Evolutionary conservation across 2,329 filamentous ascomycete genomes (phyloP).

Genomic region (Sporothrix dimorphospora): DNA sequence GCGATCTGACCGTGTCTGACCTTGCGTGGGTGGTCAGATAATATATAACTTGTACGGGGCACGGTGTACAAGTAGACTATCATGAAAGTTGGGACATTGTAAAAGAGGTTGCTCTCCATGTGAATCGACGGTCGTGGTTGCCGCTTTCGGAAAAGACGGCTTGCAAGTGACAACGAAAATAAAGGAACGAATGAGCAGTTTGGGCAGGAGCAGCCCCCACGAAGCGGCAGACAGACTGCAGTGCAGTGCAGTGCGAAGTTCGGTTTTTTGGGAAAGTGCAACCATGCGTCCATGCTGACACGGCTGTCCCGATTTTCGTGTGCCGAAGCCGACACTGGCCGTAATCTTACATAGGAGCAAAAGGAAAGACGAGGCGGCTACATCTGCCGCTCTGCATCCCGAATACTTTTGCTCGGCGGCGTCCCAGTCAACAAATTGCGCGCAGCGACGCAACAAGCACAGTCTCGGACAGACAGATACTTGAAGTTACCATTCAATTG

Average conservation of each 20-base stretch:
- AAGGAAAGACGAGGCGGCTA: too few relatives aligned
- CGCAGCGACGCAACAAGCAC: too few relatives aligned
- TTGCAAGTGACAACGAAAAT: neutral
- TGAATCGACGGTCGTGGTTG: neutral
- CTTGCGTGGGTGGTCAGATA: neutral
- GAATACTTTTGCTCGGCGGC: too few relatives aligned
- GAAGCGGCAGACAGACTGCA: too few relatives aligned
- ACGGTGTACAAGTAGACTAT: neutral
- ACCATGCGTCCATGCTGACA: neutral
- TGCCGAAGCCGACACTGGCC: neutral
- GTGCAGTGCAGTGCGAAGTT: too few relatives aligned
- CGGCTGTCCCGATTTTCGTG: neutral
- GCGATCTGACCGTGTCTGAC: neutral
- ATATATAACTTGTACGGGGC: neutral
- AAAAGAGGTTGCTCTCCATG: neutral
- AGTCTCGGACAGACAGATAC: too few relatives aligned
- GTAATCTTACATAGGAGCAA: neutral
- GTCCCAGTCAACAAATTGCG: neutral
- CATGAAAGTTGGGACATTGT: neutral
- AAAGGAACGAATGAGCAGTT: neutral
- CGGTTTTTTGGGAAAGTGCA: neutral
- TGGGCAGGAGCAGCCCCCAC: neutral
- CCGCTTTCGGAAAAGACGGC: constrained; percentile 6
- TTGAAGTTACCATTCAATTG: too few relatives aligned
- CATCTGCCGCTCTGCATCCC: neutral